phyloP scores from a whole-genome alignment of 352 stramenopile species.

The Globisporangium uncinulatum region DNA sequence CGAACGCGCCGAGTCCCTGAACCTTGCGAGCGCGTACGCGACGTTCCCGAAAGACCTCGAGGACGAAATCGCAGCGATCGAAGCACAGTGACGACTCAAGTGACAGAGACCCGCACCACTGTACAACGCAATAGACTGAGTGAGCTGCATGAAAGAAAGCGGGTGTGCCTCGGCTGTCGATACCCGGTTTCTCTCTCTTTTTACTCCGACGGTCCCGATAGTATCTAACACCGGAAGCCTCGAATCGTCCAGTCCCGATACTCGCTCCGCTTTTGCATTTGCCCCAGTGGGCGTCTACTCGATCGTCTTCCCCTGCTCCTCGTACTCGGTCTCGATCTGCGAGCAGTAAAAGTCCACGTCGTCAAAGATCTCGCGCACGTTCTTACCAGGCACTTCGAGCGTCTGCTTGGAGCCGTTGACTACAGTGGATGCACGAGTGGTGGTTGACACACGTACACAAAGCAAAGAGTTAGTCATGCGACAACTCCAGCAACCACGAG shows the following conservation, averaged over 20 bases:
- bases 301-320: constrained; percentile 76
- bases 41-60: constrained; percentile 37
- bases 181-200: background rate
- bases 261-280: constrained; percentile 2
- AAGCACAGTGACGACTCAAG: constrained; percentile 26
- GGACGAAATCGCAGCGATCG: constrained; percentile 46
- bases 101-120: background rate
- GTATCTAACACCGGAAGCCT: background rate
- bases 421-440: constrained; percentile 13
- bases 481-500: background rate
- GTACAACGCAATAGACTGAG: background rate
- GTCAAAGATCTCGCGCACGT: constrained; percentile 81
- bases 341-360: constrained; percentile 81
- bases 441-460: constrained; percentile 2
- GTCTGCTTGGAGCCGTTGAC: constrained; percentile 75
- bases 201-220: background rate
- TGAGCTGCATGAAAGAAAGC: background rate
- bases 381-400: constrained; percentile 65
- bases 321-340: constrained; percentile 85
- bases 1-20: constrained; percentile 38
- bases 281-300: constrained; percentile 32
- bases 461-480: constrained; percentile 8
- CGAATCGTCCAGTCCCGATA: too few species aligned
- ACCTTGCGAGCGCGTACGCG: constrained; percentile 27
- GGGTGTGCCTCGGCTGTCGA: too few species aligned